These are phyloP conservation scores for Ustulina deusta DNA, from an alignment of 2,329 filamentous ascomycete genomes.

Conservation along the genomic window DNA sequence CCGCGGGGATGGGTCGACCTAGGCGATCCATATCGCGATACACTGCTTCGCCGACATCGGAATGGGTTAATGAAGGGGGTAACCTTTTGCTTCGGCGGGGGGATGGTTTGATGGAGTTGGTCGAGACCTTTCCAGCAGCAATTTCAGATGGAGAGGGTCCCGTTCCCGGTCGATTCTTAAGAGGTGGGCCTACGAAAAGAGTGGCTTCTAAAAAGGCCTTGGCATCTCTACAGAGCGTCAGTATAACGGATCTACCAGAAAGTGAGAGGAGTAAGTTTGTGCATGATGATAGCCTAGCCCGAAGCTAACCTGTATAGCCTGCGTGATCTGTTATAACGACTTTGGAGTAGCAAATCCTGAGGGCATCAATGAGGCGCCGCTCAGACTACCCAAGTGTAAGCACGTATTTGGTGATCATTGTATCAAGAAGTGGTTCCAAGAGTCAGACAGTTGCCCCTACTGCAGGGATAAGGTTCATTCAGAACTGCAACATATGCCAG, in stretches of 20 bases:
- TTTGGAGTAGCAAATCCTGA: conserved; percentile 69
- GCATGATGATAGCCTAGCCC: conserved; percentile 3
- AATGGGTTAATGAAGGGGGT: conserved; percentile 29
- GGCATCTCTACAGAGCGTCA: conserved; percentile 60
- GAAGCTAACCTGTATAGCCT: conserved; percentile 57
- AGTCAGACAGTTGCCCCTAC: conserved; percentile 73
- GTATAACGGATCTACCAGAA: conserved; percentile 59
- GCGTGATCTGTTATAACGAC: conserved; percentile 74
- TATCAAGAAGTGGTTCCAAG: conserved; percentile 74
- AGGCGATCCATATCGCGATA: conserved; percentile 30
- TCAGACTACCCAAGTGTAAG: conserved; percentile 71
- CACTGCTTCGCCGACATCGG: conserved; percentile 15
- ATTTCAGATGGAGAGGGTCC: conserved; percentile 48
- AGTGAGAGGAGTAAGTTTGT: conserved; percentile 60
- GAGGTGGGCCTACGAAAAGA: conserved; percentile 59
- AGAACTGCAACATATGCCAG: conserved; percentile 51
- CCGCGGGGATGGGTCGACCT: conserved; percentile 23
- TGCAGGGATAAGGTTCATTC: conserved; percentile 71
- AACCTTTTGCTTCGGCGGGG: conserved; percentile 20
- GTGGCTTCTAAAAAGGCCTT: conserved; percentile 63
- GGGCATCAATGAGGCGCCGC: conserved; percentile 66
- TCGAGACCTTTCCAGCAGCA: conserved; percentile 24
- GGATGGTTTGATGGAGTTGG: conserved; percentile 34
- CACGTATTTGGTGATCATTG: conserved; percentile 74
- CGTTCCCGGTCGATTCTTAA: conserved; percentile 59